phyloP scores from a whole-genome alignment of 352 stramenopile genomes.

The Elongisporangium undulatum region DNA sequence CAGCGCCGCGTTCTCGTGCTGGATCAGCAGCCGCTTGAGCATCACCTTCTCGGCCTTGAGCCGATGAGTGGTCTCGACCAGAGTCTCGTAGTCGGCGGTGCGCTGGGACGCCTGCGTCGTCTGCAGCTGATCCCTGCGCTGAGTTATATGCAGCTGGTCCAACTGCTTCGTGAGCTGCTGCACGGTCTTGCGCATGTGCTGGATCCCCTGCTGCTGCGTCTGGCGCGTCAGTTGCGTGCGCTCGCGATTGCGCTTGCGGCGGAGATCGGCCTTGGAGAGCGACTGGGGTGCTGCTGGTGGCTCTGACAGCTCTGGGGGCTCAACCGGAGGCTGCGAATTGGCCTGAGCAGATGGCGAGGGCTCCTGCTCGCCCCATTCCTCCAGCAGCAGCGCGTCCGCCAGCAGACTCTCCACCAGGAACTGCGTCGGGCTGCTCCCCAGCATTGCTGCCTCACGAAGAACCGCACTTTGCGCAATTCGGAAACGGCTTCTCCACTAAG shows the following conservation, averaged over 20 bases:
- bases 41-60: constrained; percentile 65
- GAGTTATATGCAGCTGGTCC: constrained; percentile 13
- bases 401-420: background rate
- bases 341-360: background rate
- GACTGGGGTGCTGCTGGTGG: background rate
- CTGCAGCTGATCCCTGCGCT: constrained; percentile 20
- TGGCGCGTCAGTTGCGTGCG: constrained; percentile 45
- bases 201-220: constrained; percentile 35
- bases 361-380: background rate
- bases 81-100: constrained; percentile 43
- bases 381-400: background rate
- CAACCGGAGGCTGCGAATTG: background rate
- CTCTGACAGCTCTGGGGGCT: background rate
- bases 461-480: background rate
- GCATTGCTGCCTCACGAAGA: background rate
- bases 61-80: constrained; percentile 49
- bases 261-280: constrained; percentile 8
- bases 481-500: background rate
- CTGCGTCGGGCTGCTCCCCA: background rate
- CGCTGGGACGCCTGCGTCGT: constrained; percentile 16
- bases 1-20: constrained; percentile 38
- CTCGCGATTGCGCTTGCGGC: constrained; percentile 47
- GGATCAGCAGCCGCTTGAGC: constrained; percentile 41
- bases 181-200: constrained; percentile 40
- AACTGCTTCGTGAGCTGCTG: constrained; percentile 41